Evolutionary conservation across 495 filamentous ascomycete species (phyloP), one percentile per base, ranked within the genome.

Genomic region (Cercophora samala): DNA sequence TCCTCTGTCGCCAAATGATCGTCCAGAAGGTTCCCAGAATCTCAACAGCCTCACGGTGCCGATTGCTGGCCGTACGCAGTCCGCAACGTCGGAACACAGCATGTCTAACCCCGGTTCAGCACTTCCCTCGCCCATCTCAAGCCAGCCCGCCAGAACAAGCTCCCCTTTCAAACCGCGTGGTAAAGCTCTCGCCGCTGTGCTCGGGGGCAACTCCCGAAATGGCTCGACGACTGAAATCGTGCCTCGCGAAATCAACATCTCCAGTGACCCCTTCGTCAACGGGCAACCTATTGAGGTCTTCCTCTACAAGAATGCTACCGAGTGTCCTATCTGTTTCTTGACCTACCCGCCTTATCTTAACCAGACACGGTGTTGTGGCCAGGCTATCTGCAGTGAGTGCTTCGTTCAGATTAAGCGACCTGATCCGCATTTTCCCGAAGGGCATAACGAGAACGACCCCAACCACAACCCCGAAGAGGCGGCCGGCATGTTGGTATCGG

Each of bases 331-430:
- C 63, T 99, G 95, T 80, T 96, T 97, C 75, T 80, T 99, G 25
- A 94, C 93, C 74, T 99, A 97, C 70, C 95, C 95, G 3, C 93
- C 94, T 2, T 96, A 96, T 74, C 81, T 98, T n/a, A 98, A 99
- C 75, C 90, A 89, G 59, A 98, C 95, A 2, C 83, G 95, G 69
- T 99, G 95, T 74, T 99, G 95, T 76, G 94, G 97, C 72, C 95
- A 99, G 74, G 84, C 92, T 5, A 98, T 99, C 65, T 99, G 95
- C 80, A 98, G 95, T 58, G 95, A 99, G 80, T 99, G 95, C 75
- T 99, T 99, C 72, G 96, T 99, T 9, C 95, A 99, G 75, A 99
- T 99, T 75, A 99, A 97, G 80, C 87, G 95, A 24, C 92, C 94
- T 9, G 95, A 99, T 72, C 95, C 95, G 17, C 95, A 99, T 79